phyloP scores from a whole-genome alignment of 805 yeast species.

The Yarrowia sp. region DNA sequence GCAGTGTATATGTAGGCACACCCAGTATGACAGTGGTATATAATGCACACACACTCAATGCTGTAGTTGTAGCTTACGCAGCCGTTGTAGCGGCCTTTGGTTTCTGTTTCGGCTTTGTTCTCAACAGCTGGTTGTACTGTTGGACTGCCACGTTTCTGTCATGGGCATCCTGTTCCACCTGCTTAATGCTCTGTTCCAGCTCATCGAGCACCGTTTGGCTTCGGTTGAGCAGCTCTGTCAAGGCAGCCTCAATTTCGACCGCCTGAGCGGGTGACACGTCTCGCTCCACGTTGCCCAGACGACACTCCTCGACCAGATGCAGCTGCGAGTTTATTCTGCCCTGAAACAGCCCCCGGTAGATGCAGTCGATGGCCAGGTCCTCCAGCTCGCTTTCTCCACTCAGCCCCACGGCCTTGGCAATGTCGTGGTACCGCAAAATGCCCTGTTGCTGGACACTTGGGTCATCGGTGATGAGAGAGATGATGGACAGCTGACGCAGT shows the following conservation, averaged over 20 bases:
- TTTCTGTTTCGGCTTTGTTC: neutral
- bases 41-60: too few species aligned
- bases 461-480: constrained; percentile 24
- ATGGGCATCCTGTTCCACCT: constrained; percentile 26
- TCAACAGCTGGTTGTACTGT: constrained; percentile 5
- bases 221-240: neutral
- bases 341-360: constrained; percentile 31
- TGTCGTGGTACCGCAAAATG: constrained; percentile 26
- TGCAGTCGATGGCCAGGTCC: constrained; percentile 30
- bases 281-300: constrained; percentile 27
- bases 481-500: constrained; percentile 31
- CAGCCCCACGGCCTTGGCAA: constrained; percentile 27
- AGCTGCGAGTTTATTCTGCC: constrained; percentile 33
- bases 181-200: constrained; percentile 20
- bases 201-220: constrained; percentile 27
- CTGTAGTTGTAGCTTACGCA: too few species aligned
- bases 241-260: neutral
- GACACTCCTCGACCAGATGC: constrained; percentile 28
- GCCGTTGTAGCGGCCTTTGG: neutral
- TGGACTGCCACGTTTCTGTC: constrained; percentile 19
- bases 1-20: too few species aligned
- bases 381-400: constrained; percentile 28
- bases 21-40: too few species aligned
- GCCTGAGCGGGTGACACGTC: constrained; percentile 26
- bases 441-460: constrained; percentile 23